Evolutionary conservation across 768 basidiomycete genomes (phyloP).

Genomic region (Boletellus ananiceps): DNA sequence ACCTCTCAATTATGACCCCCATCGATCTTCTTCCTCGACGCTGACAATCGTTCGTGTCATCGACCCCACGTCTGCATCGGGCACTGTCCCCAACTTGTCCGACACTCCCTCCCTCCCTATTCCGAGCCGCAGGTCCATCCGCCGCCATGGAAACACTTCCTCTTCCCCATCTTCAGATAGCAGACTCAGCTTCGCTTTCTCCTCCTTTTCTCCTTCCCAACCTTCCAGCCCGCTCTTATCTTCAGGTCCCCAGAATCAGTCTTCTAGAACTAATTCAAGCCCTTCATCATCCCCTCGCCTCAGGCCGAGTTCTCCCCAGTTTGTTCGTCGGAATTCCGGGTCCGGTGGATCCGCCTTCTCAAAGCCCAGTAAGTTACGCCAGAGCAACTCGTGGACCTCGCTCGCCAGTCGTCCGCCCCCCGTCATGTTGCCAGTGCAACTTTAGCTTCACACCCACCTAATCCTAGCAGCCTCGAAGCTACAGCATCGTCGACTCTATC

Average conservation of each 20-base stretch:
- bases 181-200: constrained; percentile 61
- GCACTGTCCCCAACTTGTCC: constrained; percentile 18
- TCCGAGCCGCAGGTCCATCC: constrained; percentile 29
- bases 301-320: constrained; percentile 46
- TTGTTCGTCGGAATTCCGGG: constrained; percentile 27
- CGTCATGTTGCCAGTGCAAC: constrained; percentile 19
- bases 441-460: neutral
- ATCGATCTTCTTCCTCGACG: constrained; percentile 53
- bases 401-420: constrained; percentile 52
- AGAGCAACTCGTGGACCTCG: constrained; percentile 73
- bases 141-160: constrained; percentile 31
- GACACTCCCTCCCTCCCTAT: constrained; percentile 24
- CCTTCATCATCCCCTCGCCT: constrained; percentile 41
- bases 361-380: constrained; percentile 57
- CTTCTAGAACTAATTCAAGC: constrained; percentile 29
- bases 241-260: constrained; percentile 29
- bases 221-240: constrained; percentile 17
- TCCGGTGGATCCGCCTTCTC: constrained; percentile 33
- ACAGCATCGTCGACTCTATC: constrained; percentile 15
- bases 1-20: constrained; percentile 47
- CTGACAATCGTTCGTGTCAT: constrained; percentile 73
- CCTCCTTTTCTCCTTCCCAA: constrained; percentile 47
- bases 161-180: constrained; percentile 24
- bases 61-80: constrained; percentile 28
- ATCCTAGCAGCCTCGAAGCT: neutral